These are phyloP conservation scores for Talaromyces pinophilus DNA, from an alignment of 2,329 filamentous ascomycete genomes.

Conservation along the genomic window DNA sequence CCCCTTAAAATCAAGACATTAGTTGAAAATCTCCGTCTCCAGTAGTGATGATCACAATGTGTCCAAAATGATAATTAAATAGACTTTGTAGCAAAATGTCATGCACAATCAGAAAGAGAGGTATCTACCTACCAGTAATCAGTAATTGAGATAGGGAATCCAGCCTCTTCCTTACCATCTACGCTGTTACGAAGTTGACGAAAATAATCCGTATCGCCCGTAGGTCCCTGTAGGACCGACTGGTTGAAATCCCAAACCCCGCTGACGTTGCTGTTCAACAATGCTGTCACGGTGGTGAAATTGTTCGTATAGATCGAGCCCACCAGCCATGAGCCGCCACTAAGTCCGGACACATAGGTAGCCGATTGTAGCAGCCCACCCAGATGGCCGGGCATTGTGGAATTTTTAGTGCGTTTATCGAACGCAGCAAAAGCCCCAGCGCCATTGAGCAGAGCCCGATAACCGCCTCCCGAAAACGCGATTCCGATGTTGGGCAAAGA, in stretches of 20 bases:
- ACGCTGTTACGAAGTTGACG: conserved; percentile 60
- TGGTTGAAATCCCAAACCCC: conserved; percentile 63
- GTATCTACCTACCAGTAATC: conserved; percentile 69
- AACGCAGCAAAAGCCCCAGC: conserved; percentile 80
- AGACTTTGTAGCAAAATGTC: too few species aligned
- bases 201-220: conserved; percentile 62
- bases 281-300: conserved; percentile 66
- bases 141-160: conserved; percentile 71
- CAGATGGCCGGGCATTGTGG: conserved; percentile 65
- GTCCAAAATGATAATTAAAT: too few species aligned
- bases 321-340: conserved; percentile 83
- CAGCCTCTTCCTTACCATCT: conserved; percentile 61
- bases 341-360: conserved; percentile 79
- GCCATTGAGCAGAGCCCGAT: conserved; percentile 81
- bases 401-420: conserved; percentile 67
- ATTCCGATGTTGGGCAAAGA: conserved; percentile 70
- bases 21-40: not conserved
- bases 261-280: conserved; percentile 50
- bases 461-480: conserved; percentile 80
- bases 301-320: conserved; percentile 78
- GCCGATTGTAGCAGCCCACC: conserved; percentile 78
- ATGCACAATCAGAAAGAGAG: too few species aligned
- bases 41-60: too few species aligned
- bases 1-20: conserved; percentile 46
- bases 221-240: conserved; percentile 62